Evolutionary conservation across 2,329 filamentous ascomycete genomes (phyloP), one percentile per base, ranked within the genome.

Genomic region (Trichoderma oligosporum): DNA sequence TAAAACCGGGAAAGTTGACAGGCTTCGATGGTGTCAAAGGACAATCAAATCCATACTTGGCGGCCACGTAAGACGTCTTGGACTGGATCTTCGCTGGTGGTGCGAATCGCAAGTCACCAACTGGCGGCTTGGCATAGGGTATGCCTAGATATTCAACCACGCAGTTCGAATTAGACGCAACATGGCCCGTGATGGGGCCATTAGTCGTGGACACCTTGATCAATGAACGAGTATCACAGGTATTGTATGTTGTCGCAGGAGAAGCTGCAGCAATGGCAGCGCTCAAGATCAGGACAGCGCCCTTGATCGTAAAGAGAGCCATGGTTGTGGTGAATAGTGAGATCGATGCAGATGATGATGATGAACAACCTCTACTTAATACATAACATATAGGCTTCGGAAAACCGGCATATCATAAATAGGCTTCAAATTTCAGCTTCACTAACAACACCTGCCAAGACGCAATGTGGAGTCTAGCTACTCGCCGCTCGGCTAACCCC

Each of bases 81-180:
- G 57, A 54, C 14, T n/a, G 56, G 41, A 72, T 66, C 4, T 56
- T 62, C n/a, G 68, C 55, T 5, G 74, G 73, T 16, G 69, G 63
- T 2, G 64, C 62, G 42, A 76, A 77, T 2, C 74, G 70, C 54
- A 74, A 61, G 12, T 68, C 56, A 4, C 70, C 71, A 1, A 70
- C 61, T 0, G 74, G 74, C 2, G 73, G 68, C 18, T 69, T 69
- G 7, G 70, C 74, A 49, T 73, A 76, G 2, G 71, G 70, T 14
- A 77, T 74, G 36, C 73, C 73, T 1, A 74, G 64, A 46, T 72
- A 76, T 59, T 75, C 72, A 5, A 70, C 27, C 7, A 75, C 72
- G 16, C 64, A 65, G 0, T 61, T 29, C 4, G 66, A 67, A 47
- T 67, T 68, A 44, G 62, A 59, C 0, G 67, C 67, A 0, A 62